Evolutionary conservation across 2,329 filamentous ascomycete genomes (phyloP), one percentile per base, ranked within the genome.

Genomic region (Phaeosphaeriaceae sp.): DNA sequence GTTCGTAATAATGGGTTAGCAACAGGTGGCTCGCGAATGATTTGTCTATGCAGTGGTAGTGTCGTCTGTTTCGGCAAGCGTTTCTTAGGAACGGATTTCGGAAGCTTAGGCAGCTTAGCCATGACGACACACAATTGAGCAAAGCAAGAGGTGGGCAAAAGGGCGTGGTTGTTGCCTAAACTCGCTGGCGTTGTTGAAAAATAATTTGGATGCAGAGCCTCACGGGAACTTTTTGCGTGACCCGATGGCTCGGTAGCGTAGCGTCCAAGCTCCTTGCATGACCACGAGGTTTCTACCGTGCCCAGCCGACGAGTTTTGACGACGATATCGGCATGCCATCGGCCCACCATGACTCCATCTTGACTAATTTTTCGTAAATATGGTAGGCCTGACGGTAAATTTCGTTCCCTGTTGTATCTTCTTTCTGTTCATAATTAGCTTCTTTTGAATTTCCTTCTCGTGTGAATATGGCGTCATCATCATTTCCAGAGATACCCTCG

Each of bases 101-200:
- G 66, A 3, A 59, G 44, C 42, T 66, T 72, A 13, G 69, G 69
- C 2, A 71, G 38, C 47, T 72, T 72, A 7, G 67, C 62, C 69
- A 71, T 72, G 48, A 42, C 38, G 46, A 36, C 42, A 36, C 42
- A 47, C 41, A 48, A 54, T 46, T 47, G 45, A 26, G 12, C 20
- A 23, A 18, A 21, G 23, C 13, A 17, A 13, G 7, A 26, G 9
- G 36, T 32, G 8, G 56, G 33, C 29, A n/a, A n/a, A n/a, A n/a
- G 42, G 52, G 43, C 37, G 51, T 46, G 36, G 54, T 54, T 30
- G 49, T 32, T 38, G 51, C 38, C 40, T 58, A 58, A 67, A 58
- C n/a, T n/a, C n/a, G n/a, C n/a, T 52, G 58, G 50, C 45, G 46
- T 45, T 36, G 43, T 34, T 41, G 56, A 42, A 41, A 42, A 44